Conservation (phyloP, 2,329 filamentous ascomycete species). For the Stemphylium lycopersici region DNA sequence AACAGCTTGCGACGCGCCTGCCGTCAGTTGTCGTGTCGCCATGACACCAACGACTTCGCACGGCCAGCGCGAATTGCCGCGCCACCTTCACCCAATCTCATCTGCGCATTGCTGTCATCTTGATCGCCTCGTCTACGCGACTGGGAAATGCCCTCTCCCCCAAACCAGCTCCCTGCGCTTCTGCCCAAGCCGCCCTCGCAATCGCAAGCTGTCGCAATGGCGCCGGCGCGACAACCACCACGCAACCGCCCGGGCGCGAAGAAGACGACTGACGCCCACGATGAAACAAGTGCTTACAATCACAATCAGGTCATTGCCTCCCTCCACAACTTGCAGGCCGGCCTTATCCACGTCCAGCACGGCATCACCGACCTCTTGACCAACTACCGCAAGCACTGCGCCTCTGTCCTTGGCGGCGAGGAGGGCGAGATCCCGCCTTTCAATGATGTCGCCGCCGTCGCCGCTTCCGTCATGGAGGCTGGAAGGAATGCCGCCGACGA, state of each 20-base stretch:
- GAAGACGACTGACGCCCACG: background rate
- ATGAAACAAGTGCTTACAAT: slow-evolving; percentile 11
- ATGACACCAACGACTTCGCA: slow-evolving; percentile 6
- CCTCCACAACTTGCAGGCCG: slow-evolving; percentile 76
- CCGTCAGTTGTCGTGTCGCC: slow-evolving; percentile 15
- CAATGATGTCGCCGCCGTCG: slow-evolving; percentile 40
- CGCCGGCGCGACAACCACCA: slow-evolving; percentile 20
- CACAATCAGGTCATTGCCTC: slow-evolving; percentile 71
- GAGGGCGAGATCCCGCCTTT: slow-evolving; percentile 50
- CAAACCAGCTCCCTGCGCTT: slow-evolving; percentile 12
- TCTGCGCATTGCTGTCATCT: slow-evolving; percentile 5
- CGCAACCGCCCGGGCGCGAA: slow-evolving; percentile 13
- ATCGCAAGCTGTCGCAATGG: slow-evolving; percentile 4
- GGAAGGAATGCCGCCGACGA: slow-evolving; percentile 31
- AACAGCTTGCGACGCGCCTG: slow-evolving; percentile 24
- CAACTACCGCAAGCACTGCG: slow-evolving; percentile 88
- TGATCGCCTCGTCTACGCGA: slow-evolving; percentile 37
- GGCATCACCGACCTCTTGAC: slow-evolving; percentile 79
- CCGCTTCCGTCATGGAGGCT: slow-evolving; percentile 38
- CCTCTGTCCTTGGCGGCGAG: slow-evolving; percentile 68
- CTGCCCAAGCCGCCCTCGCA: background rate
- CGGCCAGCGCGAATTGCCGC: slow-evolving; percentile 9
- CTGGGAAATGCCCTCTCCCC: slow-evolving; percentile 13
- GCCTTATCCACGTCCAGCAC: slow-evolving; percentile 44
- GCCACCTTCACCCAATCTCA: slow-evolving; percentile 7